These are phyloP conservation scores for Hanseniaspora mollemarum DNA, from an alignment of 805 yeast genomes.

Conservation along the genomic window DNA sequence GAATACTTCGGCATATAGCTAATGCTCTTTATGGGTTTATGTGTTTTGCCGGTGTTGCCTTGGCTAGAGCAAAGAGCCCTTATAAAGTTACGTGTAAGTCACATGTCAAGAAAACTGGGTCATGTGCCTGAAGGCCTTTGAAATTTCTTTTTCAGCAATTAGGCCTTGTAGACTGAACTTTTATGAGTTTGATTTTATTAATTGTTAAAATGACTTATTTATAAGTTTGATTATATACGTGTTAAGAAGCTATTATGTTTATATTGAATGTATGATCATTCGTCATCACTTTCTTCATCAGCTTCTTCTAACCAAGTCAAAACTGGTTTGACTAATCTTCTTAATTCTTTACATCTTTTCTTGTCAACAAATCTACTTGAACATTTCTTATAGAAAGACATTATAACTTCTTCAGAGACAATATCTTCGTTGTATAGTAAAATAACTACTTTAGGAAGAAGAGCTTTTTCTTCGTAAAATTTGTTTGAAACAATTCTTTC, in stretches of 20 bases:
- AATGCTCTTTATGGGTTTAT: too few relatives aligned
- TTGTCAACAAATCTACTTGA: slow-evolving; percentile 90
- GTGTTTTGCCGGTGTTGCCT: too few relatives aligned
- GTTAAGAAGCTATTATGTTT: slow-evolving; percentile 17
- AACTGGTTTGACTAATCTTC: slow-evolving; percentile 93
- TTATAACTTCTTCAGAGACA: slow-evolving; percentile 67
- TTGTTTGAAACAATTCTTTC: slow-evolving; percentile 85
- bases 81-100: too few relatives aligned
- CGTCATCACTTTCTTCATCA: slow-evolving; percentile 63
- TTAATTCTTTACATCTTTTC: slow-evolving; percentile 81
- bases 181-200: too few relatives aligned
- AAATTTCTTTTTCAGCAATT: too few relatives aligned
- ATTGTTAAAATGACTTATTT: too few relatives aligned
- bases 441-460: slow-evolving; percentile 72
- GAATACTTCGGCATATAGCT: too few relatives aligned
- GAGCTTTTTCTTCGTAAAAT: slow-evolving; percentile 57
- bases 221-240: too few relatives aligned
- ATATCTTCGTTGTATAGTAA: slow-evolving; percentile 74
- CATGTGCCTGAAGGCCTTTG: too few relatives aligned
- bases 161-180: too few relatives aligned
- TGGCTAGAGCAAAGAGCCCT: too few relatives aligned
- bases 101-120: too few relatives aligned
- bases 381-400: slow-evolving; percentile 80
- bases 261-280: slow-evolving; percentile 28
- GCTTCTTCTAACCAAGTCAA: slow-evolving; percentile 91